Percentiles rank a stretch among this genome's conserved stretches.
Evolutionary conservation across 495 filamentous ascomycete genomes (phyloP).

Genomic region (Sphaerosporella brunnea): DNA sequence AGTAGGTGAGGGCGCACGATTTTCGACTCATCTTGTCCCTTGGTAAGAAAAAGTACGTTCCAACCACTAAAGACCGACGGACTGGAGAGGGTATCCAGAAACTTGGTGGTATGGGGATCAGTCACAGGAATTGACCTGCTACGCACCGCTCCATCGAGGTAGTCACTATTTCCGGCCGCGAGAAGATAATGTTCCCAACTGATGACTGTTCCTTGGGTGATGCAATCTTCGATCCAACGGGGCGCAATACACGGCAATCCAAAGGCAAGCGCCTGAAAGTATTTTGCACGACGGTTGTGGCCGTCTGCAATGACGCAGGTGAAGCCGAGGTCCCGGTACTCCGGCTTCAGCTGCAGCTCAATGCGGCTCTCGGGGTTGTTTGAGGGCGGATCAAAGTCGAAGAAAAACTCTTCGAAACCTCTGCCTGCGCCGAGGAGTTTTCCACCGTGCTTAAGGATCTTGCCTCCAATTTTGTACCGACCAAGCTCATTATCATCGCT

Average conservation of each 20-base stretch:
- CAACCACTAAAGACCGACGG: slow-evolving; percentile 45
- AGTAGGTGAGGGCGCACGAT: too few relatives aligned
- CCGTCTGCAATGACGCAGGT: slow-evolving; percentile 68
- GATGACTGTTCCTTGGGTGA: slow-evolving; percentile 39
- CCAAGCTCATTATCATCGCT: slow-evolving; percentile 12
- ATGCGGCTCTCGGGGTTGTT: slow-evolving; percentile 2
- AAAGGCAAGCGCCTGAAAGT: slow-evolving; percentile 85
- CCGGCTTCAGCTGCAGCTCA: slow-evolving; percentile 32
- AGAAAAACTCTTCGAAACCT: slow-evolving; percentile 79
- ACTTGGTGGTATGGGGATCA: slow-evolving; percentile 36
- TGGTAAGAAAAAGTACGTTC: slow-evolving; percentile 57
- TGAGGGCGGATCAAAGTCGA: background rate
- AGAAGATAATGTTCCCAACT: slow-evolving; percentile 72
- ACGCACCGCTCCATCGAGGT: slow-evolving; percentile 52
- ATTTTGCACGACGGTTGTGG: slow-evolving; percentile 78
- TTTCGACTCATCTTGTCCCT: slow-evolving; percentile 41
- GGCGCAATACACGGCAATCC: slow-evolving; percentile 67
- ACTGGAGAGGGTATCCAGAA: slow-evolving; percentile 42
- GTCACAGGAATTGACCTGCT: slow-evolving; percentile 46
- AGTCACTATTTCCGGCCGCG: slow-evolving; percentile 61
- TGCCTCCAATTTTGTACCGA: background rate
- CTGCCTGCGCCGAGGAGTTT: slow-evolving; percentile 48
- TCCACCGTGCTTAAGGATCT: slow-evolving; percentile 40
- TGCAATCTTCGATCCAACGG: slow-evolving; percentile 64
- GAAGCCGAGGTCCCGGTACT: slow-evolving; percentile 48